Base-by-base conservation (phyloP, 2,329 filamentous ascomycete genomes). In the Ceratocystis eucalypticola region DNA sequence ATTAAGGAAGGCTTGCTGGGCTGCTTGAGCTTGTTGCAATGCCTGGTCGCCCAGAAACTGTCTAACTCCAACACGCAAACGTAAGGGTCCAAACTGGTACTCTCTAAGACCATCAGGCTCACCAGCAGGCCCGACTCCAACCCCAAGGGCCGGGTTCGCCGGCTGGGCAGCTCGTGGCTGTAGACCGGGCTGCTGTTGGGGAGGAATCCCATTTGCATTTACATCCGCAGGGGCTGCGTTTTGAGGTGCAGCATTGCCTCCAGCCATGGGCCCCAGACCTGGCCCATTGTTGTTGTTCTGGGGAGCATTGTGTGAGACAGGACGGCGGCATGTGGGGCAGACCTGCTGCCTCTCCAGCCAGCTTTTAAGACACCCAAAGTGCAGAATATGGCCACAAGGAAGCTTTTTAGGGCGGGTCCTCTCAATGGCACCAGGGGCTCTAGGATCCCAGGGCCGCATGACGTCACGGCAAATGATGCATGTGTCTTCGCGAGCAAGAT, bases 261-360 rank as follows among this genome's bases (percentile, higher is more conserved):
- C 66, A 41, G 45, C 65, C 44, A 30, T 61, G 64, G 70, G 63
- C 71, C 70, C 62, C 72, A 69, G 65, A 70, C 72, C 64, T 70
- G 71, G 61, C 72, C 71, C 57, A 59, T 41, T 41, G 37, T 50
- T 61, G 25, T 65, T 74, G 76, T 53, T 76, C 74, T 62, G 74
- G 73, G 20, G 72, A 74, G 12, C 70, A 71, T 61, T 59, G 69
- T 70, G 70, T 41, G 91, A 88, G 17, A 96, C 94, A 17, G 93
- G 87, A 63, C 89, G 84, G 71, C 94, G 85, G 74, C 94, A 99
- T 1, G 91, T 99, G 5, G 94, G 94, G 74, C 94, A 99, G 44
- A 96, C 92, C 77, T 99, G 94, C 75, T 99, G 94, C 70, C 94
- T 83, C 78, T 99, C 94, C 33, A 99, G 82, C 94, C 94, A 99